Evolutionary conservation across 164 flowering plant species (phyloP).

Genomic region (Kingdonia uniflora): DNA sequence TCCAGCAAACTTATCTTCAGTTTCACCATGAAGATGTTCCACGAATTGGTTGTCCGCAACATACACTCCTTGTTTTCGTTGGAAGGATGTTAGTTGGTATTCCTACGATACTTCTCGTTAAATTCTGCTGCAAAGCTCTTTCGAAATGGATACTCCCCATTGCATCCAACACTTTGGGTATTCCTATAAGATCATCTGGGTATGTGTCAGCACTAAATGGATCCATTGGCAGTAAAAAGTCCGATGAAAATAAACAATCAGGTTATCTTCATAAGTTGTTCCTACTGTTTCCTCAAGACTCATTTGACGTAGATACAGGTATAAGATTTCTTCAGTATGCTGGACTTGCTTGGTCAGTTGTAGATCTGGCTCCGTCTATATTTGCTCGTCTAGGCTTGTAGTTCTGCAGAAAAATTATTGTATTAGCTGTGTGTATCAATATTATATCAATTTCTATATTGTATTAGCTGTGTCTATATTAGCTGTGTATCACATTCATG

Average conservation of each 20-base stretch:
- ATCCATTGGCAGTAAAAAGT: conserved; percentile 23
- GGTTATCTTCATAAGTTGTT: conserved; percentile 54
- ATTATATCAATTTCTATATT: too few species aligned
- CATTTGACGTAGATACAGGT: conserved; percentile 90
- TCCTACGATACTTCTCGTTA: conserved; percentile 78
- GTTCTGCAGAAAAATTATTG: too few species aligned
- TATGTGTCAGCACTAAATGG: conserved; percentile 56
- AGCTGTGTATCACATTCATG: too few species aligned
- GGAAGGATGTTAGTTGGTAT: conserved; percentile 76
- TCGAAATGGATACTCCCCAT: conserved; percentile 86
- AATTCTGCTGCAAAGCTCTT: conserved; percentile 87
- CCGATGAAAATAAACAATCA: conserved; percentile 33
- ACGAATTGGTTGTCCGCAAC: conserved; percentile 47
- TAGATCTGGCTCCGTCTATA: conserved; percentile 81
- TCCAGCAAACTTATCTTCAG: conserved; percentile 81
- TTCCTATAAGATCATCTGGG: conserved; percentile 65
- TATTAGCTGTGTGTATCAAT: too few species aligned
- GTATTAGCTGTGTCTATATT: too few species aligned
- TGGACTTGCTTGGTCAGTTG: conserved; percentile 98
- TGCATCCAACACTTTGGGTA: conserved; percentile 57
- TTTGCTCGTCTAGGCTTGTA: conserved; percentile 51
- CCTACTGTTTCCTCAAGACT: conserved; percentile 32
- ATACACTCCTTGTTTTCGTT: conserved; percentile 29
- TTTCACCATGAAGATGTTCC: conserved; percentile 89
- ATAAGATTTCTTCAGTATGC: conserved; percentile 89